phyloP scores from a whole-genome alignment of 1,284 basidiomycete species.

The Cronartium ribicola region DNA sequence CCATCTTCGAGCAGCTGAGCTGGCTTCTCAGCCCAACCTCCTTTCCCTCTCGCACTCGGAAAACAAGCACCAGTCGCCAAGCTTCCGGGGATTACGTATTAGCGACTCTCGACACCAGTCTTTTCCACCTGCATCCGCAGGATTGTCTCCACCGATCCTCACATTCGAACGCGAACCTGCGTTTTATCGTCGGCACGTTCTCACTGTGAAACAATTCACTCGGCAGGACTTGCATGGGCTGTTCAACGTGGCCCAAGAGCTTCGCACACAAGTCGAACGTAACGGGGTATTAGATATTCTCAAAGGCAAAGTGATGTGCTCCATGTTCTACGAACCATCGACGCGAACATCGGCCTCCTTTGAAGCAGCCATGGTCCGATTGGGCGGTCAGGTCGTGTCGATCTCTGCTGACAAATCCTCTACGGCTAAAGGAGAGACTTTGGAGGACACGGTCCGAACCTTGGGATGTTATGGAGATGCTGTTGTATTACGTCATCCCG shows the following conservation, averaged over 20 bases:
- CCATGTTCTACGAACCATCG: constrained; percentile 96
- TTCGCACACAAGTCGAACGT: constrained; percentile 91
- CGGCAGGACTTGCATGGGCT: constrained; percentile 87
- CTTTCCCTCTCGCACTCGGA: constrained; percentile 11
- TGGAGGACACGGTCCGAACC: constrained; percentile 90
- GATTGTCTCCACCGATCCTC: constrained; percentile 54
- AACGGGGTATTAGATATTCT: constrained; percentile 83
- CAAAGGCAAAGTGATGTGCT: constrained; percentile 84
- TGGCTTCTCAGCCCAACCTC: constrained; percentile 1
- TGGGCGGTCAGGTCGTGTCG: constrained; percentile 88
- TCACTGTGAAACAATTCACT: constrained; percentile 89
- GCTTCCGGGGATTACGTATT: constrained; percentile 43
- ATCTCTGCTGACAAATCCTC: constrained; percentile 78
- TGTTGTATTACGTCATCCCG: constrained; percentile 89
- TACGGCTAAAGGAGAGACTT: constrained; percentile 86
- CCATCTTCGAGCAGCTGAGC: constrained; percentile 43
- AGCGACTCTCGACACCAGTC: constrained; percentile 30
- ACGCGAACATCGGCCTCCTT: constrained; percentile 96
- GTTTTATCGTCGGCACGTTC: constrained; percentile 81
- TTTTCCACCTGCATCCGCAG: constrained; percentile 52
- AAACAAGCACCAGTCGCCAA: constrained; percentile 1
- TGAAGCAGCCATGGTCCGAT: constrained; percentile 97
- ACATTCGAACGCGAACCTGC: constrained; percentile 52
- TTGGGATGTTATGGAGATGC: constrained; percentile 94
- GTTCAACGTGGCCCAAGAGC: constrained; percentile 92